Conservation (phyloP, 768 basidiomycete genomes). For the Pholiota conissans region DNA sequence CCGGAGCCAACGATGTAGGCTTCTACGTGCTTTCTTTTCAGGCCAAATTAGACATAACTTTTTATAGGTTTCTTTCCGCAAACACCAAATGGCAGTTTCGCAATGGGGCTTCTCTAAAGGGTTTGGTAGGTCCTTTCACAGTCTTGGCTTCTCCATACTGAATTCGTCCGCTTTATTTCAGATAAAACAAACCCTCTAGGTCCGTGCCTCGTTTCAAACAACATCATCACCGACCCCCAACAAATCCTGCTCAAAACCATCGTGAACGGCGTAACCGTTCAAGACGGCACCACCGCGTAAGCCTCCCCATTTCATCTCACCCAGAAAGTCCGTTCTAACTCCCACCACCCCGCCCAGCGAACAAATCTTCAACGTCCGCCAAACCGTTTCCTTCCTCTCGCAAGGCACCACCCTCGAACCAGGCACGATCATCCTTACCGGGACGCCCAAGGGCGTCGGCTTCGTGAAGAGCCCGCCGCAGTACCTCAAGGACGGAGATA, state of each 20-base stretch:
- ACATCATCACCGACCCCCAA: conserved; percentile 66
- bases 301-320: conserved; percentile 22
- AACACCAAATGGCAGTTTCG: conserved; percentile 75
- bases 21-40: not conserved
- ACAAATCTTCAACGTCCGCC: conserved; percentile 78
- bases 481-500: conserved; percentile 74
- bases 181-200: conserved; percentile 77
- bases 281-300: conserved; percentile 80
- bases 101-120: conserved; percentile 91
- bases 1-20: conserved; percentile 73
- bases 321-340: not conserved
- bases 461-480: conserved; percentile 71
- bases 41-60: conserved; percentile 4
- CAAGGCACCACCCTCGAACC: conserved; percentile 83
- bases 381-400: conserved; percentile 79
- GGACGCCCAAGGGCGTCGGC: conserved; percentile 82
- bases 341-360: conserved; percentile 43
- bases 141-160: not conserved
- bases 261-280: conserved; percentile 67
- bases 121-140: conserved; percentile 53
- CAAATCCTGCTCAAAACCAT: conserved; percentile 58
- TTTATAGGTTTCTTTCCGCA: conserved; percentile 74
- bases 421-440: conserved; percentile 82
- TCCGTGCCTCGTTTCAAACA: conserved; percentile 74
- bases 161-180: conserved; percentile 20